phyloP scores from a whole-genome alignment of 768 basidiomycete genomes.

The Phanerochaete carnosa region DNA sequence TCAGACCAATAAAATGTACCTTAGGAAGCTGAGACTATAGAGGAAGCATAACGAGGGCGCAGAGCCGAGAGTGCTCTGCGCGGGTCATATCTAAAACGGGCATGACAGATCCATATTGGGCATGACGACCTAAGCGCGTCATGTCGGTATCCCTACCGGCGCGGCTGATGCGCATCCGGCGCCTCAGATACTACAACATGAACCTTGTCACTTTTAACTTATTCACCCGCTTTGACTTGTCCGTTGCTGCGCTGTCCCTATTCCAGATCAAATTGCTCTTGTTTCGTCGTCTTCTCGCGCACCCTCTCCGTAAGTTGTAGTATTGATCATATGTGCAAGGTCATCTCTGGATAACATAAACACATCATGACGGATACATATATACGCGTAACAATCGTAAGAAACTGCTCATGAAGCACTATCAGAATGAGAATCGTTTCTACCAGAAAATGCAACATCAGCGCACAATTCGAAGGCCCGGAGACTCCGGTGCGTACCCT shows the following conservation, averaged over 20 bases:
- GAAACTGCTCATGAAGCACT: not conserved
- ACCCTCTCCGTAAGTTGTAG: not conserved
- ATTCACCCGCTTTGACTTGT: not conserved
- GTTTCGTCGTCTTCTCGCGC: not conserved
- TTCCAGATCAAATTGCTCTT: not conserved
- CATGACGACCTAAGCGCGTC: too few relatives aligned
- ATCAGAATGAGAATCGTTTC: conserved; percentile 7
- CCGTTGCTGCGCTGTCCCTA: not conserved
- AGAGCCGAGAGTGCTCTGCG: too few relatives aligned
- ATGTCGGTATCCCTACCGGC: too few relatives aligned
- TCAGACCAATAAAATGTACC: too few relatives aligned
- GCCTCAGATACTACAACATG: too few relatives aligned
- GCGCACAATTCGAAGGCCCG: not conserved
- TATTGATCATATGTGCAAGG: not conserved
- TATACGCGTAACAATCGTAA: not conserved
- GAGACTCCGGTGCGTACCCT: conserved; percentile 34
- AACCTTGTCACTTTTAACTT: not conserved
- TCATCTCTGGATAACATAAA: not conserved
- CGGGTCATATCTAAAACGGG: too few relatives aligned
- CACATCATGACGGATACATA: not conserved
- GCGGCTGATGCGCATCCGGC: too few relatives aligned
- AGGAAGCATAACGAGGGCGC: too few relatives aligned
- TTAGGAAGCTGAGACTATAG: too few relatives aligned
- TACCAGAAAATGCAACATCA: not conserved
- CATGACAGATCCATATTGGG: too few relatives aligned